Percentiles rank a stretch among this genome's conserved stretches.
These are phyloP conservation scores for Blastobotrys apis DNA, from an alignment of 1,139 yeast species.

Conservation along the genomic window DNA sequence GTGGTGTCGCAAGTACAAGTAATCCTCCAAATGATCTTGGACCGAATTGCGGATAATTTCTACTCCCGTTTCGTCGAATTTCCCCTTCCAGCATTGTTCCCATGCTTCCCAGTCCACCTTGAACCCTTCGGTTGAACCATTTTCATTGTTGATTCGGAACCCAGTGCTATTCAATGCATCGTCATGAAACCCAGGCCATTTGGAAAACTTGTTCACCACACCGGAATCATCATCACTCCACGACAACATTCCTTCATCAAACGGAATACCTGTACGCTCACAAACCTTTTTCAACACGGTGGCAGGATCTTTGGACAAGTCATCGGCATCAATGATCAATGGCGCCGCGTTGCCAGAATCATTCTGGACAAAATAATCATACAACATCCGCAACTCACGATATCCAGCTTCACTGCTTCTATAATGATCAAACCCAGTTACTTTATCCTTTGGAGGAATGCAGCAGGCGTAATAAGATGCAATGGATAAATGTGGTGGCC, in stretches of 20 bases:
- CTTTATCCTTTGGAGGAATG: slow-evolving; percentile 27
- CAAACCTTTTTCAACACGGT: slow-evolving; percentile 25
- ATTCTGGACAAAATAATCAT: slow-evolving; percentile 23
- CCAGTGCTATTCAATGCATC: slow-evolving; percentile 30
- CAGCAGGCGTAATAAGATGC: slow-evolving; percentile 32
- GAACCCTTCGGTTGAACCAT: slow-evolving; percentile 15
- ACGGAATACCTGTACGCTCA: slow-evolving; percentile 23
- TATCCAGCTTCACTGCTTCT: slow-evolving; percentile 30
- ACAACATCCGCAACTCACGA: slow-evolving; percentile 29
- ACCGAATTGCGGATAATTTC: slow-evolving; percentile 23
- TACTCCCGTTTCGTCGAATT: slow-evolving; percentile 23
- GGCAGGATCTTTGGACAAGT: slow-evolving; percentile 26
- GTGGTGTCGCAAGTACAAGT: slow-evolving; percentile 22
- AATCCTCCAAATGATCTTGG: slow-evolving; percentile 26
- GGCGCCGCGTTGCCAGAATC: slow-evolving; percentile 19
- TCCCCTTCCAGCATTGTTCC: slow-evolving; percentile 24
- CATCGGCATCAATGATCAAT: slow-evolving; percentile 28
- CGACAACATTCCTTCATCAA: slow-evolving; percentile 25
- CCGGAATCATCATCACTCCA: slow-evolving; percentile 26
- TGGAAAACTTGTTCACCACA: slow-evolving; percentile 26
- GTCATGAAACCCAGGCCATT: slow-evolving; percentile 33
- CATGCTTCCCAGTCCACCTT: slow-evolving; percentile 24
- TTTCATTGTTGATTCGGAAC: slow-evolving; percentile 15
- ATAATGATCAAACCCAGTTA: slow-evolving; percentile 30
- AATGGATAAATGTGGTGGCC: slow-evolving; percentile 31